Base-by-base conservation (phyloP, 2,329 filamentous ascomycete genomes). In the Diaporthe sp. region DNA sequence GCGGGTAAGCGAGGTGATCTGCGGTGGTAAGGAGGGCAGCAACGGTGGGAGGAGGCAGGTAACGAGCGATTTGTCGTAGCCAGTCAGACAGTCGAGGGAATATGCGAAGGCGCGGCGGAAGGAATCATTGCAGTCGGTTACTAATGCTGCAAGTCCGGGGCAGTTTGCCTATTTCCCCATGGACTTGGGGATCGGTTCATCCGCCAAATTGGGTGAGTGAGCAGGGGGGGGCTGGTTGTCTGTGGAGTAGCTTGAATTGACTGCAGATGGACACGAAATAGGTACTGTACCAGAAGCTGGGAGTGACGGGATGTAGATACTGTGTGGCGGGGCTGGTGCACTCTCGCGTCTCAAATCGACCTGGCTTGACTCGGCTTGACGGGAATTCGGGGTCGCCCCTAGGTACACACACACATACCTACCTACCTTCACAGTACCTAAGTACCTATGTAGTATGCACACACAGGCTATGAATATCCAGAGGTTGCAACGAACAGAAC, bases 141-240 rank as follows among this genome's bases (percentile, higher is more conserved):
- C 47, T 72, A 50, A 70, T 70, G 73, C 74, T 72, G 72, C 56
- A 72, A 68, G 61, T 69, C 72, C 74, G 74, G 72, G 74, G 74
- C 72, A 74, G 74, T 69, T 70, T 75, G 72, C 61, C 72, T 74
- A 73, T 74, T 74, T 73, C 66, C 71, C 73, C 69, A 71, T 58
- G 74, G 74, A 73, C 59, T 63, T 59, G 58, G 70, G 70, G 70
- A 71, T 71, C 70, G 70, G 70, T 61, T 63, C 70, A 71, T 71
- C 70, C 70, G 70, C 58, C 70, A 61, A 71, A 53, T 63, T 63
- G 70, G 70, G 58, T 44, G 56, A 63, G 17, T 32, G 56, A 42
- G 44, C 44, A 42, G 44, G 56, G 56, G 55, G 58, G 63, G 61
- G 30, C 32, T 37, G 63, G 30, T 22, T 68, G 30, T 7, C 44